These are phyloP conservation scores for Hyaloscypha finlandica DNA, from an alignment of 495 filamentous ascomycete species.

Conservation along the genomic window DNA sequence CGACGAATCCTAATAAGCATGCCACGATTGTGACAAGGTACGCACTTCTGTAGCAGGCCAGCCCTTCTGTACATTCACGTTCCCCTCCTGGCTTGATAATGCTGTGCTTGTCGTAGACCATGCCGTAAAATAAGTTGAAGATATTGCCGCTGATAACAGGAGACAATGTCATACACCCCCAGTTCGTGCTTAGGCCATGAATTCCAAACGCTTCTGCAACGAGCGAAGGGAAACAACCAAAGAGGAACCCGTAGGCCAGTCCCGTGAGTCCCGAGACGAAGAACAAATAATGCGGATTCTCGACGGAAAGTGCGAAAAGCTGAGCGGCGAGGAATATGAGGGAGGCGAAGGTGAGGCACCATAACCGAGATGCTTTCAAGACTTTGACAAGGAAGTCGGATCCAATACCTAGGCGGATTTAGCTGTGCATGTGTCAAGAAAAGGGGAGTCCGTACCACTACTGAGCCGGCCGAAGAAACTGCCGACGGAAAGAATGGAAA, in stretches of 20 bases:
- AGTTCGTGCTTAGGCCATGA: slow-evolving; percentile 84
- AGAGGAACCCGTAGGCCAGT: slow-evolving; percentile 90
- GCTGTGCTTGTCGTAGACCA: slow-evolving; percentile 79
- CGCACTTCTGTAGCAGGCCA: slow-evolving; percentile 77
- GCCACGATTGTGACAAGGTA: slow-evolving; percentile 82
- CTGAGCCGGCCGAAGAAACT: slow-evolving; percentile 80
- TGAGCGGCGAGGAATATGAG: slow-evolving; percentile 80
- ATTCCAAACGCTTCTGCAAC: slow-evolving; percentile 92
- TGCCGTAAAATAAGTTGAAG: slow-evolving; percentile 88
- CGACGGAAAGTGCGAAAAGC: slow-evolving; percentile 73
- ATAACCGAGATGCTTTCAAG: slow-evolving; percentile 77
- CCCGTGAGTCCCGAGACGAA: slow-evolving; percentile 83
- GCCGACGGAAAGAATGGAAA: slow-evolving; percentile 85
- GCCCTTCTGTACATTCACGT: slow-evolving; percentile 73
- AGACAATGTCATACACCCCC: slow-evolving; percentile 90
- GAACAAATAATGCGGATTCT: slow-evolving; percentile 76
- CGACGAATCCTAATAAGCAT: slow-evolving; percentile 65
- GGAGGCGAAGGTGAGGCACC: slow-evolving; percentile 81
- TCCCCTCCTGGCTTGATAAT: slow-evolving; percentile 66
- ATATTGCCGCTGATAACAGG: slow-evolving; percentile 85
- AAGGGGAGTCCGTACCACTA: slow-evolving; percentile 54
- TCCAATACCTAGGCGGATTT: slow-evolving; percentile 64
- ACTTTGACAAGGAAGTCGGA: slow-evolving; percentile 86
- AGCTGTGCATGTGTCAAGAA: neutral
- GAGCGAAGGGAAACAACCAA: slow-evolving; percentile 91